These are phyloP conservation scores for Calocera viscosa DNA, from an alignment of 768 basidiomycete species.

Conservation along the genomic window DNA sequence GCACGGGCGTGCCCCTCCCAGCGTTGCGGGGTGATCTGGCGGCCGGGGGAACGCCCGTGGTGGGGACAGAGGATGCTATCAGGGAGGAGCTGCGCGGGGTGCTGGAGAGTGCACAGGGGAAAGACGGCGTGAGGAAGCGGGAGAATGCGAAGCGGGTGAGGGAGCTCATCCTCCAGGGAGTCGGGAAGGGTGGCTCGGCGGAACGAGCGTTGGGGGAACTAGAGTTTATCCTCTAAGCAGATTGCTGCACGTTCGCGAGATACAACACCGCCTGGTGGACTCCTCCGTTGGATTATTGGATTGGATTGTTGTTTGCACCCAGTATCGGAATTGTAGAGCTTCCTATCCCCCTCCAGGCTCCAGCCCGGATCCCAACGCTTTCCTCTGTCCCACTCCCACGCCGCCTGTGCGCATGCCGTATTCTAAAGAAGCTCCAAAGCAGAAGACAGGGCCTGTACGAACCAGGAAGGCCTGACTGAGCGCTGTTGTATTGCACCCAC, in stretches of 20 bases:
- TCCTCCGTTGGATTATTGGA: no score
- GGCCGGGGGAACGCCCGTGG: constrained; percentile 11
- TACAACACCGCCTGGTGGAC: no score
- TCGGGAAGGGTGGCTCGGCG: constrained; percentile 14
- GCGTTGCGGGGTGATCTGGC: constrained; percentile 17
- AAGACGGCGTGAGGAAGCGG: constrained; percentile 22
- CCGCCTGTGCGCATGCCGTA: no score
- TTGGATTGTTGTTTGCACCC: no score
- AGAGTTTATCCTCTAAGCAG: background rate
- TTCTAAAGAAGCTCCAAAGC: no score
- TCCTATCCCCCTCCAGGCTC: no score
- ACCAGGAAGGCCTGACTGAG: no score
- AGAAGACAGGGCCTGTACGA: no score
- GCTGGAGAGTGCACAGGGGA: constrained; percentile 19
- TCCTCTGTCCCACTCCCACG: no score
- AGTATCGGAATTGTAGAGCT: no score
- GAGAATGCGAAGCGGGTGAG: constrained; percentile 16
- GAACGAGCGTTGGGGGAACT: background rate
- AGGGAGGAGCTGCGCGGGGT: constrained; percentile 17
- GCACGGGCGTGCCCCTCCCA: constrained; percentile 15
- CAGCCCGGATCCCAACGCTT: no score
- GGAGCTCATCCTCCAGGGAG: background rate
- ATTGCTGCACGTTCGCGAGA: background rate
- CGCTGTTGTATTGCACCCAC: no score
- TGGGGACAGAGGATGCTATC: constrained; percentile 19